Evolutionary conservation across 768 basidiomycete genomes (phyloP), one percentile per base, ranked within the genome.

Genomic region (Leucocoprinus sp.): DNA sequence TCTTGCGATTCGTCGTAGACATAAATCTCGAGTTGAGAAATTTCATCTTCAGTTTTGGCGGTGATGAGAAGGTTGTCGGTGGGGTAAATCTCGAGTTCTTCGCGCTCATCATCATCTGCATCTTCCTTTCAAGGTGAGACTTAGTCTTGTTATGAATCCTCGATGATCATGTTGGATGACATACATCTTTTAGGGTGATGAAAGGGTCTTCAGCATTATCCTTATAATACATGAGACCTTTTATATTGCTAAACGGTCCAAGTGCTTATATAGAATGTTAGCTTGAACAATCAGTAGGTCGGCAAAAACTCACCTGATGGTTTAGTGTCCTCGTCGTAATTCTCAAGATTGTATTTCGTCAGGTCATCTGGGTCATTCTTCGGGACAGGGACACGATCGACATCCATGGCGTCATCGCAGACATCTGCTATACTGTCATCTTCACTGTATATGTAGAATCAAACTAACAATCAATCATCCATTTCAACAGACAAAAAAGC

Each of bases 181-280:
- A 33, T 56, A 90, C 93, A 57, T 93, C 89, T 74, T 96, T 93
- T 29, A 98, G 64, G 0, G 95, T 98, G 54, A 99, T 87, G 57
- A 93, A 98, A 0, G 96, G 96, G 64, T 99, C 96, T 27, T 97
- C 91, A 43, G 87, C 76, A 57, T 93, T 92, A 55, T 92, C 81
- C 42, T 81, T 78, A 63, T 97, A 93, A 60, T 88, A 95, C 17
- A 85, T 84, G 41, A 99, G 67, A 14, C 93, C 95, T 59, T 96
- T 95, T 63, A 98, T 91, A 56, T 90, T 93, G 62, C 84, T 91
- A 66, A 99, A 99, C 14, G 87, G 86, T 29, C 93, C 85, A 50
- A 66, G 59, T 35, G 67, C 85, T 86, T 52, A n/a, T 37, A 22
- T n/a, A 15, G 21, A 24, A 18, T 37, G 38, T 38, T 12, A 43